Base-by-base conservation (phyloP, 2,329 filamentous ascomycete genomes). In the Myotisia sp. region DNA sequence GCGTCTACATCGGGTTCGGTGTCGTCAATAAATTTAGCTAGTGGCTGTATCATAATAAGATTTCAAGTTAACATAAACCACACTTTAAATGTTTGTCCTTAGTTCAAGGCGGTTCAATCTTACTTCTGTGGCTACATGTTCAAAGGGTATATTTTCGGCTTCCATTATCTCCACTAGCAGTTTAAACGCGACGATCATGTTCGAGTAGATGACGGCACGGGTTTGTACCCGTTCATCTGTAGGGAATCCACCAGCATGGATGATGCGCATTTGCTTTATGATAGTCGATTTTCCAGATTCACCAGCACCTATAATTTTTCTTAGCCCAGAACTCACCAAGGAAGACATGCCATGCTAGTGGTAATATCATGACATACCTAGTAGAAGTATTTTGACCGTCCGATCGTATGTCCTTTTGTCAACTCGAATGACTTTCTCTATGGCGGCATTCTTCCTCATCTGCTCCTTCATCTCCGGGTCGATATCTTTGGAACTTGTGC, bases 211-310 rank as follows among this genome's bases (percentile, higher is more conserved):
- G 50, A 94, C 86, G 10, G 85, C 81, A 48, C 90, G 85, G 71
- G 84, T 92, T 66, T 94, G 84, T 44, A 92, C 75, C 57, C 85
- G 82, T 58, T 95, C 90, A 44, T 74, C 76, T 50, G 82, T 80
- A 51, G 76, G 83, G 63, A 95, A 95, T 33, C 90, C 87, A 57
- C 85, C 77, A 9, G 84, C 76, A 57, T 95, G 90, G 48, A 98
- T 94, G 59, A 98, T 76, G 58, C 87, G 87, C 90, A 98, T 95
- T 67, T 95, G 87, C 65, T 95, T 95, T 45, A 95, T 73, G 39
- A 95, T 86, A 1, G 87, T 95, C 6, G 87, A 94, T 62, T 95
- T 95, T 45, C 87, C 83, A 39, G 80, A 90, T 62, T 95, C 87
- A 53, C 87, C 87, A 49, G 87, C 87, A 58, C 87, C 86, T 94